phyloP scores from a whole-genome alignment of 1,284 basidiomycete species.

The Apiotrichum laibachii region DNA sequence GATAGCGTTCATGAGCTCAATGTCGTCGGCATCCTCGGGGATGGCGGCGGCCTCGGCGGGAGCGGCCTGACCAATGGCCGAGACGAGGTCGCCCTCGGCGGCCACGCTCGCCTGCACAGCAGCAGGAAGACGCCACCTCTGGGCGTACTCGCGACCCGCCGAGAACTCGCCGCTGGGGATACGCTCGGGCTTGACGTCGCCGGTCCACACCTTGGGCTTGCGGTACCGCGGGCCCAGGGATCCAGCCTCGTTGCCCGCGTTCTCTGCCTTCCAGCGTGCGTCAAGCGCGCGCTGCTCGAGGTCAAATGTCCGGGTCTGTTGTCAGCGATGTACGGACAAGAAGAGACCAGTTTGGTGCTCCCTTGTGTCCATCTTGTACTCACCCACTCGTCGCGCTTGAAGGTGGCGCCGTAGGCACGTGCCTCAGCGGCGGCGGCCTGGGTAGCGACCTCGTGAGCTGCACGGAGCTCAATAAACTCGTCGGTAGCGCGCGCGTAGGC shows the following conservation, averaged over 20 bases:
- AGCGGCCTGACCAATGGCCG: conserved; percentile 10
- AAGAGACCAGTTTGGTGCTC: neutral
- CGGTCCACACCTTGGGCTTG: conserved; percentile 35
- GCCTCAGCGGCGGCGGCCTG: conserved; percentile 78
- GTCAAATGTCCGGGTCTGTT: conserved; percentile 35
- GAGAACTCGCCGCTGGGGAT: conserved; percentile 31
- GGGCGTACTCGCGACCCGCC: conserved; percentile 37
- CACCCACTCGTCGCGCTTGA: conserved; percentile 44
- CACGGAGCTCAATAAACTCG: conserved; percentile 81
- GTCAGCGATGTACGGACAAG: neutral
- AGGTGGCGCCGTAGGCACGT: conserved; percentile 64
- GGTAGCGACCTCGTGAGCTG: conserved; percentile 75
- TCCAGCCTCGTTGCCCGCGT: neutral
- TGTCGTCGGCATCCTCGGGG: conserved; percentile 27
- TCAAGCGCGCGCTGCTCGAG: conserved; percentile 31
- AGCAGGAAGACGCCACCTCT: conserved; percentile 39
- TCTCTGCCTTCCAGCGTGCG: conserved; percentile 3
- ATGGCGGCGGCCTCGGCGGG: neutral
- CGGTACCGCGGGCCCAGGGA: conserved; percentile 9
- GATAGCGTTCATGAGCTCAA: conserved; percentile 28
- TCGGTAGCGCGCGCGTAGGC: conserved; percentile 78
- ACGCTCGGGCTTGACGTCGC: conserved; percentile 21
- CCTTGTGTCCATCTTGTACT: conserved; percentile 14
- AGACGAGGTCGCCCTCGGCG: conserved; percentile 21
- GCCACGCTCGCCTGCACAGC: conserved; percentile 10